These are phyloP conservation scores for Mariannaea elegans DNA, from an alignment of 2,329 filamentous ascomycete genomes.

Conservation along the genomic window DNA sequence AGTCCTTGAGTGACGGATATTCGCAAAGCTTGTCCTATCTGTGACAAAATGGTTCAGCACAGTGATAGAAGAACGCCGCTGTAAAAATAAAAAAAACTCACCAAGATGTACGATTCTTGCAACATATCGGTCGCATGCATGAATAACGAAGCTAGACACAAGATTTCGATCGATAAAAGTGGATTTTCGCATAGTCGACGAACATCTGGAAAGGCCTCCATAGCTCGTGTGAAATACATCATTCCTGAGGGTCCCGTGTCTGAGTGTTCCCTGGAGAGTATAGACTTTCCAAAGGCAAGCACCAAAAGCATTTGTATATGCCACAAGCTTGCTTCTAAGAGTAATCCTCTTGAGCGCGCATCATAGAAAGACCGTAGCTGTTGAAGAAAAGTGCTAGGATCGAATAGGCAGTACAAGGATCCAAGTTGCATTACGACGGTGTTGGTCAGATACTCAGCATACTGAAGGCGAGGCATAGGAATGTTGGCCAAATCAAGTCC, in stretches of 20 bases:
- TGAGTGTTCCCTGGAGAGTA: constrained; percentile 31
- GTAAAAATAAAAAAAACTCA: too few relatives aligned
- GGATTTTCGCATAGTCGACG: constrained; percentile 29
- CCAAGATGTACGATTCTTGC: constrained; percentile 32
- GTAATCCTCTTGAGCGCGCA: background rate
- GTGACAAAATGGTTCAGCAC: background rate
- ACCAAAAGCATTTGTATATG: constrained; percentile 33
- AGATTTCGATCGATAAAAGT: constrained; percentile 30
- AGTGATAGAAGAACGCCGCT: background rate
- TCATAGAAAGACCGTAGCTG: constrained; percentile 25
- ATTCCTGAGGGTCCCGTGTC: constrained; percentile 31
- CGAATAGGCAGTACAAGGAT: constrained; percentile 29
- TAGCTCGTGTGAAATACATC: constrained; percentile 26
- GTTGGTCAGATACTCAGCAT: constrained; percentile 30
- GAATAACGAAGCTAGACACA: constrained; percentile 28
- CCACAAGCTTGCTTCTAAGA: constrained; percentile 21
- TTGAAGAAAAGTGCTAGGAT: constrained; percentile 16
- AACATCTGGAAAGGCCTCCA: constrained; percentile 31
- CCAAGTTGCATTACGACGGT: constrained; percentile 30
- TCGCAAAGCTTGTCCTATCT: constrained; percentile 31
- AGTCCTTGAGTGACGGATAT: constrained; percentile 28
- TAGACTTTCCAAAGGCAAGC: constrained; percentile 30
- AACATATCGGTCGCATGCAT: constrained; percentile 33
- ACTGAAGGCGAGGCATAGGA: constrained; percentile 24
- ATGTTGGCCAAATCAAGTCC: constrained; percentile 24